Conservation (phyloP, 164 flowering plant species). For the Magnolia officinalis region DNA sequence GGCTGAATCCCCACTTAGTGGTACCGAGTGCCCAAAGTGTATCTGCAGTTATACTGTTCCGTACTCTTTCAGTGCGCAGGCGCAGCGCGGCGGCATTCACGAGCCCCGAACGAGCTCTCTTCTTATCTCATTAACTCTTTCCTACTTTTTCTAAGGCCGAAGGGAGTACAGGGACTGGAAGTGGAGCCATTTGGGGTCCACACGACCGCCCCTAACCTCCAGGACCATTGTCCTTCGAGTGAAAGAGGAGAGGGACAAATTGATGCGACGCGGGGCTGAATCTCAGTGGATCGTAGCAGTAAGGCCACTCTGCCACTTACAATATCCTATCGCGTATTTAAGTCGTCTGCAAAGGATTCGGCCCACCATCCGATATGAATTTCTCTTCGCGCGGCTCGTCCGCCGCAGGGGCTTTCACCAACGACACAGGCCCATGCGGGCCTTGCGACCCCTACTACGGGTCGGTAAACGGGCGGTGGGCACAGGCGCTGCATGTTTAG, state of each 20-base stretch:
- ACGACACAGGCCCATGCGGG: not conserved
- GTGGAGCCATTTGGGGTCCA: too few relatives aligned
- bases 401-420: not conserved
- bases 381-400: not conserved
- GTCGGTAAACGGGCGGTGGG: not conserved
- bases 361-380: not conserved
- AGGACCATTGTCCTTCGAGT: too few relatives aligned
- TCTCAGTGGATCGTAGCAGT: conserved; percentile 16
- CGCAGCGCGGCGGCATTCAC: too few relatives aligned
- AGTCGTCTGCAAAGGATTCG: conserved; percentile 17
- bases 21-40: too few relatives aligned
- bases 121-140: too few relatives aligned
- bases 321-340: conserved; percentile 13
- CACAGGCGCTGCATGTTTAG: not conserved
- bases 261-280: conserved; percentile 9
- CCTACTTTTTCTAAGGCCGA: too few relatives aligned
- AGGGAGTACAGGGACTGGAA: too few relatives aligned
- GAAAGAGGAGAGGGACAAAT: not conserved
- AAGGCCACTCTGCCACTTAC: conserved; percentile 18
- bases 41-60: too few relatives aligned
- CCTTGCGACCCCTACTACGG: conserved; percentile 1
- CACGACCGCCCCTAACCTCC: too few relatives aligned
- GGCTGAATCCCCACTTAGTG: too few relatives aligned
- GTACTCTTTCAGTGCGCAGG: too few relatives aligned
- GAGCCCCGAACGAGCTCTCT: too few relatives aligned